These are phyloP conservation scores for Graphilbum ipis-grandicollis DNA, from an alignment of 2,329 filamentous ascomycete genomes.

Conservation along the genomic window DNA sequence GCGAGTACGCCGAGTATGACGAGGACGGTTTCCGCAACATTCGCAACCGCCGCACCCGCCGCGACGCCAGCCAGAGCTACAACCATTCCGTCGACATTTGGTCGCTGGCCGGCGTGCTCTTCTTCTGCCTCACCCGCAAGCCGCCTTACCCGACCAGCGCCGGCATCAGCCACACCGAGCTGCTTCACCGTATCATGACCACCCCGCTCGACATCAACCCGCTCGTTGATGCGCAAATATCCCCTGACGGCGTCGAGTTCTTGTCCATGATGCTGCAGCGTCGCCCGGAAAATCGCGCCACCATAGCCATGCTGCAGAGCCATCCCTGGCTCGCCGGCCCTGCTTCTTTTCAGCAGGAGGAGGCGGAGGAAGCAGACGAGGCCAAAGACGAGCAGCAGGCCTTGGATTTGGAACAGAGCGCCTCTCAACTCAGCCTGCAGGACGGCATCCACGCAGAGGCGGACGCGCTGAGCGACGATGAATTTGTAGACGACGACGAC, in stretches of 20 bases:
- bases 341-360: constrained; percentile 15
- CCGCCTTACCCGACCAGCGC: constrained; percentile 69
- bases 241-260: constrained; percentile 54
- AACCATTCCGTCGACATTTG: constrained; percentile 89
- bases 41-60: constrained; percentile 45
- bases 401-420: constrained; percentile 35
- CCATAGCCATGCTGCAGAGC: constrained; percentile 48
- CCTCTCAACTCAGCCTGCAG: constrained; percentile 46
- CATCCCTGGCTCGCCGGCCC: constrained; percentile 53
- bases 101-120: constrained; percentile 87
- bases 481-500: constrained; percentile 14
- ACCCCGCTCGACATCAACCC: constrained; percentile 49
- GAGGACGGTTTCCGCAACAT: constrained; percentile 47
- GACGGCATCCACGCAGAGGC: constrained; percentile 9
- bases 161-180: constrained; percentile 59
- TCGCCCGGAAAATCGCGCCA: constrained; percentile 63
- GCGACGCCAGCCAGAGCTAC: constrained; percentile 46
- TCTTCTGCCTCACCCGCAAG: constrained; percentile 61
- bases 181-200: constrained; percentile 78
- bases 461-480: constrained; percentile 12
- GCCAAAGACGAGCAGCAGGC: too few relatives aligned
- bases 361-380: constrained; percentile 53
- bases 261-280: constrained; percentile 62
- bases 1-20: constrained; percentile 51
- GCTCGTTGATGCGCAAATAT: constrained; percentile 40